Conservation (phyloP, 1,139 yeast species). For the Taphrina sp. region DNA sequence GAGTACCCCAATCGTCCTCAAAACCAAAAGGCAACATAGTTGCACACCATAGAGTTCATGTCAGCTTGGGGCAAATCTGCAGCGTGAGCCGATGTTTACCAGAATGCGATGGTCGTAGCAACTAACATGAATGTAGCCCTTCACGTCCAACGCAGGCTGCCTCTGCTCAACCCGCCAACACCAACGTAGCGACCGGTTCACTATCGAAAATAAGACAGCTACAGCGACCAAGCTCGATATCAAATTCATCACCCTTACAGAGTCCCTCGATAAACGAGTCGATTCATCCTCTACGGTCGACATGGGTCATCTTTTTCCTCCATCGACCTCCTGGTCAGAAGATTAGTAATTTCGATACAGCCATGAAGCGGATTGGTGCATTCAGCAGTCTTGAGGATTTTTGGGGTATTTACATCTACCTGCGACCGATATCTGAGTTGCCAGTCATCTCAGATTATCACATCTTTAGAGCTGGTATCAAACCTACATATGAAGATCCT, state of each 20-base stretch:
- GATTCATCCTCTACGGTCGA: constrained; percentile 39
- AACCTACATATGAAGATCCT: constrained; percentile 74
- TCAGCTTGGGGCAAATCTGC: no score
- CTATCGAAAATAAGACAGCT: constrained; percentile 15
- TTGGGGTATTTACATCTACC: constrained; percentile 55
- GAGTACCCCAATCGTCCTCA: no score
- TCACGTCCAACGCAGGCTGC: constrained; percentile 11
- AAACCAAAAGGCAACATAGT: no score
- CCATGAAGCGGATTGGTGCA: constrained; percentile 44
- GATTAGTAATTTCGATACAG: constrained; percentile 44
- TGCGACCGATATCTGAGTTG: constrained; percentile 53
- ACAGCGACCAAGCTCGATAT: constrained; percentile 35
- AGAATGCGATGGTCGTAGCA: no score
- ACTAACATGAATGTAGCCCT: no score
- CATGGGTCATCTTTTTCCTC: constrained; percentile 46
- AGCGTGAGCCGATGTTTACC: no score
- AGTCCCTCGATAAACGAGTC: constrained; percentile 36
- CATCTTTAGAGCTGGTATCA: constrained; percentile 61
- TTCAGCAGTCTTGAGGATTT: constrained; percentile 56
- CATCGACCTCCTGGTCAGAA: constrained; percentile 46
- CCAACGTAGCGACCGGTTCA: background rate
- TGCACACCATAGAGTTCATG: no score
- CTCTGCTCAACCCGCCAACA: background rate
- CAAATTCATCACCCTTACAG: constrained; percentile 36
- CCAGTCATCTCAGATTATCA: constrained; percentile 60